phyloP scores from a whole-genome alignment of 2,329 filamentous ascomycete species.

The Ilyonectria robusta region DNA sequence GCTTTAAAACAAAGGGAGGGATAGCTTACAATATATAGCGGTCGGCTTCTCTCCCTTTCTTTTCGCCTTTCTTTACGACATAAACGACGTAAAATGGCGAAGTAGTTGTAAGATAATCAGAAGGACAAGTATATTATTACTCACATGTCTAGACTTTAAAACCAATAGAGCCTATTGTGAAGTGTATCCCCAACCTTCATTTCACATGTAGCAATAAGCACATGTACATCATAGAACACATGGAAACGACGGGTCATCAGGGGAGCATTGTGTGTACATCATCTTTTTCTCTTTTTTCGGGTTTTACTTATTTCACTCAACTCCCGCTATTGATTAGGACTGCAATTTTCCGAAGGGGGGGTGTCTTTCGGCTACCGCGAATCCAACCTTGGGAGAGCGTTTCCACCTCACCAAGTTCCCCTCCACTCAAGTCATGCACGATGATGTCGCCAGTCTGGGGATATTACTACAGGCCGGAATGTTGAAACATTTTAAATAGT shows the following conservation, averaged over 20 bases:
- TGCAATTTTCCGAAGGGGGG: conserved; percentile 28
- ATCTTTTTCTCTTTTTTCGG: conserved; percentile 39
- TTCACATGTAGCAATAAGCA: too few species aligned
- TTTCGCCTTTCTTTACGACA: conserved; percentile 25
- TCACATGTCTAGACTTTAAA: not conserved
- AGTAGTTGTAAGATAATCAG: conserved; percentile 39
- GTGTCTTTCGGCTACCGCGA: not conserved
- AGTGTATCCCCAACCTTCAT: too few species aligned
- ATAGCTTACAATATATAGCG: conserved; percentile 37
- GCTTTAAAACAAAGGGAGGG: conserved; percentile 26
- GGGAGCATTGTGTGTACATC: conserved; percentile 28
- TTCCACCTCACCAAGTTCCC: conserved; percentile 18
- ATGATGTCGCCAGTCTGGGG: conserved; percentile 32
- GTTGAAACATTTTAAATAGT: conserved; percentile 50
- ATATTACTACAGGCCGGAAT: conserved; percentile 36
- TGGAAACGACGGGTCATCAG: not conserved
- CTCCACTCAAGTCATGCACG: conserved; percentile 36
- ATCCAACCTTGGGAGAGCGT: conserved; percentile 1
- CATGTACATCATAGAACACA: too few species aligned
- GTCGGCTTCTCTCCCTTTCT: conserved; percentile 32
- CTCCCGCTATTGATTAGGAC: conserved; percentile 37
- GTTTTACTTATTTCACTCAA: conserved; percentile 45
- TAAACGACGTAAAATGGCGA: conserved; percentile 20
- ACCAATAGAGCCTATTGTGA: not conserved
- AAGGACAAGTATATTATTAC: conserved; percentile 1